Percentiles rank a stretch among this genome's conserved stretches.
Conservation (phyloP, 177 flowering plant genomes). For the Tripterygium wilfordii region DNA sequence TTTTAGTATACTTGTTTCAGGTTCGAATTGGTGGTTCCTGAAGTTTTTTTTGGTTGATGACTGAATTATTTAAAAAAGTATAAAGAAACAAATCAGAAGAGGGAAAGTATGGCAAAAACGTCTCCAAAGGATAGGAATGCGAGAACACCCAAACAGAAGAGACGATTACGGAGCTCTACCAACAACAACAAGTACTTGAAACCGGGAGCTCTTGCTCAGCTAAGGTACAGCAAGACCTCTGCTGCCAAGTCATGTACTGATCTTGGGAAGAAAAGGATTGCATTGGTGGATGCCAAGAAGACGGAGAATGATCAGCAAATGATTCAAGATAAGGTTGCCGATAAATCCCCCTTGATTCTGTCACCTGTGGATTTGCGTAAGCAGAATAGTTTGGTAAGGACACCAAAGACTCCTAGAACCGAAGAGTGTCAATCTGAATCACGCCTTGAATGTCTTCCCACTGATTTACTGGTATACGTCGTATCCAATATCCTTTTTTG, state of each 20-base stretch:
- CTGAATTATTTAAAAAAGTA: no score
- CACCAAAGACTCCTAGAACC: constrained; percentile 63
- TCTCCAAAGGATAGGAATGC: constrained; percentile 38
- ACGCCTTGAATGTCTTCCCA: constrained; percentile 83
- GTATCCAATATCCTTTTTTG: neutral
- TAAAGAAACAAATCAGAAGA: neutral
- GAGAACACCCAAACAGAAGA: constrained; percentile 38
- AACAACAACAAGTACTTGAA: constrained; percentile 56
- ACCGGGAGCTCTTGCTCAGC: constrained; percentile 82
- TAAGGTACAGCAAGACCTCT: constrained; percentile 44
- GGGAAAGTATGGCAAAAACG: constrained; percentile 53
- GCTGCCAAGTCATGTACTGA: constrained; percentile 63
- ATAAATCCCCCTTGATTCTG: constrained; percentile 31
- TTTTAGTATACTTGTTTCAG: constrained; percentile 5
- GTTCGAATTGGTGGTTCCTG: neutral
- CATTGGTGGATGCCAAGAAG: constrained; percentile 40
- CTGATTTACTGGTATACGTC: constrained; percentile 69
- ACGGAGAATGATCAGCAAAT: constrained; percentile 16
- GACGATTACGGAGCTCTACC: constrained; percentile 32
- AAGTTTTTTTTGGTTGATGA: neutral
- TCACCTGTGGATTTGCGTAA: constrained; percentile 49
- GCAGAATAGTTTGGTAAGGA: constrained; percentile 36
- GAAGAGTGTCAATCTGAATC: constrained; percentile 53
- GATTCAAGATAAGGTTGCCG: constrained; percentile 17
- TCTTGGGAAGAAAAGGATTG: constrained; percentile 73